Base-by-base conservation (phyloP, 1,284 basidiomycete genomes). In the Cutaneotrichosporon dermatis region DNA sequence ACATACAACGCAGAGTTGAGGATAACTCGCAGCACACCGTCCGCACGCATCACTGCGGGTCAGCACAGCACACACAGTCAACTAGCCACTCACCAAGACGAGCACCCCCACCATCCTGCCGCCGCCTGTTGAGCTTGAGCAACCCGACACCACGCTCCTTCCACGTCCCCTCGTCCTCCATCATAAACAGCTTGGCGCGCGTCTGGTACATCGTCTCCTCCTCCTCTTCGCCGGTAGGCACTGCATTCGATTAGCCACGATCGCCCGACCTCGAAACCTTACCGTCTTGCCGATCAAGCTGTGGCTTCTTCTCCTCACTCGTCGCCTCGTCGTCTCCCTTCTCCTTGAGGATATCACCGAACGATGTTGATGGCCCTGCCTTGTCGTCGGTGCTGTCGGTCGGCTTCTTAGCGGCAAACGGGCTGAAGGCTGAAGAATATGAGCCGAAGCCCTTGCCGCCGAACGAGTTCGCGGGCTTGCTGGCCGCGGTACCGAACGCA, bases 181-280 rank as follows among this genome's bases (percentile, higher is more conserved):
- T 83, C 13, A 84, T 79, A 73, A 86, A 95, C 37, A 97, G 79
- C 79, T 95, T 96, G 48, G 88, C 88, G 60, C 93, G 86, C 10
- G 88, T 86, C 78, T 90, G 88, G 75, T 88, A 86, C 46, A 92
- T 79, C 1, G 89, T 92, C 60, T 88, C 84, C 74, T 97, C 93
- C 25, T 91, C 88, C 75, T 97, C 93, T 76, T 97, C 93, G 9
- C 93, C 93, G 0, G 93, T 97, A 46, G 83, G 79, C 37, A 90
- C 92, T 94, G 67, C 33, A 66, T 51, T 60, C 57, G 58, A 66
- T 51, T 60, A 57, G 58, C 39, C 39, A 25, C 12, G n/a, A 10
- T 13, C 16, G n/a, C 15, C 9, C 48, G 12, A 15, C n/a, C 10
- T 16, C 25, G 15, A 77, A 13, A 77, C 12, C 84, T 67, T 61